These are phyloP conservation scores for Laetiporus sulphureus DNA, from an alignment of 1,284 basidiomycete species.

Conservation along the genomic window DNA sequence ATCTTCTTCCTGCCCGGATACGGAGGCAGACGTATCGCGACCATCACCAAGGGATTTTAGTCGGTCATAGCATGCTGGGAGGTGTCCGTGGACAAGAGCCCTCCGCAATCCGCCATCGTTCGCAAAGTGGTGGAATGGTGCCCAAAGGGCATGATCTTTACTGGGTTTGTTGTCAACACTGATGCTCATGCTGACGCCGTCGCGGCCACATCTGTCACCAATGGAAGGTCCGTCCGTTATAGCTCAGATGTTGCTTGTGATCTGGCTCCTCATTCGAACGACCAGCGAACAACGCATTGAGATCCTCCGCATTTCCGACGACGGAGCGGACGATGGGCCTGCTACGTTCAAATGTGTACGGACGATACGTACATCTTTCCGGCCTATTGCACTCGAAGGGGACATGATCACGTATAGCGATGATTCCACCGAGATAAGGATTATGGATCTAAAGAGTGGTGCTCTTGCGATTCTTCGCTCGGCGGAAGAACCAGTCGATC, in stretches of 20 bases:
- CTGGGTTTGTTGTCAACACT: constrained; percentile 41
- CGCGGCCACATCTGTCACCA: constrained; percentile 39
- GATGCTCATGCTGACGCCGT: constrained; percentile 36
- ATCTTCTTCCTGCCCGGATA: constrained; percentile 44
- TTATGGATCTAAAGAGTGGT: constrained; percentile 46
- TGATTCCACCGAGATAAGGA: constrained; percentile 37
- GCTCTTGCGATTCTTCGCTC: constrained; percentile 40
- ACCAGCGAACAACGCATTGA: constrained; percentile 18
- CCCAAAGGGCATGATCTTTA: constrained; percentile 44
- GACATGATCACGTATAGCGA: constrained; percentile 48
- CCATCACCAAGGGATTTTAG: constrained; percentile 56
- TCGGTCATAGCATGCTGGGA: constrained; percentile 47
- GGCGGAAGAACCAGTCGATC: constrained; percentile 23
- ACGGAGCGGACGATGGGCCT: too few relatives aligned
- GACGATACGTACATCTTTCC: constrained; percentile 32
- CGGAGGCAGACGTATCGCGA: constrained; percentile 38
- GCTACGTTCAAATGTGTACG: constrained; percentile 9
- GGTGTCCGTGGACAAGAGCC: constrained; percentile 20
- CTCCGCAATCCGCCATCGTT: neutral
- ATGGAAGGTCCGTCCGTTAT: constrained; percentile 18
- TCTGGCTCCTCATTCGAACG: too few relatives aligned
- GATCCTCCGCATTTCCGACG: constrained; percentile 12
- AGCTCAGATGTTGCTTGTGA: too few relatives aligned
- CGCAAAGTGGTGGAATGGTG: constrained; percentile 41
- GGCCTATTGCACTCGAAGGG: constrained; percentile 40